A percentile compares a stretch with the other conserved stretches of the same genome.
These are phyloP conservation scores for Calonectria naviculata DNA, from an alignment of 2,329 filamentous ascomycete genomes.

Conservation along the genomic window DNA sequence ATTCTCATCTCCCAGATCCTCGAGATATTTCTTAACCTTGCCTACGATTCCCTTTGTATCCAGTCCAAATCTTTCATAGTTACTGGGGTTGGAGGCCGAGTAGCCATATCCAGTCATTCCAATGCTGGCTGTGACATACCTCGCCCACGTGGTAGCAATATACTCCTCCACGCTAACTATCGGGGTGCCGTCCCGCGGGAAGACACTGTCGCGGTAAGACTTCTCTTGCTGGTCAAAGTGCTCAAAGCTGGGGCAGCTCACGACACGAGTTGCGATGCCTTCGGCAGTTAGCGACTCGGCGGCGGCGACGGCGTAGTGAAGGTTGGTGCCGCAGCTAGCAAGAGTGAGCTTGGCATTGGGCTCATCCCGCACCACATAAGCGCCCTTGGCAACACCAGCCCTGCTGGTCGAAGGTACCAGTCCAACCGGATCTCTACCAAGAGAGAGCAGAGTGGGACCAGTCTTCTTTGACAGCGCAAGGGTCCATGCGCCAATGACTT, in stretches of 20 bases:
- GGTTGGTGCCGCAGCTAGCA: slow-evolving; percentile 36
- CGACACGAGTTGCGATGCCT: slow-evolving; percentile 47
- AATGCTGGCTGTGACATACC: slow-evolving; percentile 53
- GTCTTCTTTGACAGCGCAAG: slow-evolving; percentile 19
- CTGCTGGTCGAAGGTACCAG: slow-evolving; percentile 41
- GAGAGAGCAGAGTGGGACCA: slow-evolving; percentile 43
- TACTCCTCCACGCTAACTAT: slow-evolving; percentile 61
- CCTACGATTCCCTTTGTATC: slow-evolving; percentile 53
- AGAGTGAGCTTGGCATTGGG: slow-evolving; percentile 43
- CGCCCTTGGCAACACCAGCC: slow-evolving; percentile 43
- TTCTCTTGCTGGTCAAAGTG: slow-evolving; percentile 51
- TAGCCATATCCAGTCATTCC: slow-evolving; percentile 59
- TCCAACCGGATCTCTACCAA: slow-evolving; percentile 48
- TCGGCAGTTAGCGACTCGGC: slow-evolving; percentile 47
- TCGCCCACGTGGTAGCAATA: slow-evolving; percentile 58
- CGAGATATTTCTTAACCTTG: slow-evolving; percentile 34
- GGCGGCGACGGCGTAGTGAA: slow-evolving; percentile 53
- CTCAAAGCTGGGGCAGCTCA: slow-evolving; percentile 52
- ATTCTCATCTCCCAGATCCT: slow-evolving; percentile 30
- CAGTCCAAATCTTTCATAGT: slow-evolving; percentile 60
- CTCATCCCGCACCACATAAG: slow-evolving; percentile 45
- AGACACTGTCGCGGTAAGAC: slow-evolving; percentile 46
- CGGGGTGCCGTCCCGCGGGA: slow-evolving; percentile 36
- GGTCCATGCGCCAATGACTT: slow-evolving; percentile 58
- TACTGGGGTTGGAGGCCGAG: slow-evolving; percentile 56